Evolutionary conservation across 2,329 filamentous ascomycete species (phyloP), one percentile per base, ranked within the genome.

Genomic region (Fusarium veterinarium): DNA sequence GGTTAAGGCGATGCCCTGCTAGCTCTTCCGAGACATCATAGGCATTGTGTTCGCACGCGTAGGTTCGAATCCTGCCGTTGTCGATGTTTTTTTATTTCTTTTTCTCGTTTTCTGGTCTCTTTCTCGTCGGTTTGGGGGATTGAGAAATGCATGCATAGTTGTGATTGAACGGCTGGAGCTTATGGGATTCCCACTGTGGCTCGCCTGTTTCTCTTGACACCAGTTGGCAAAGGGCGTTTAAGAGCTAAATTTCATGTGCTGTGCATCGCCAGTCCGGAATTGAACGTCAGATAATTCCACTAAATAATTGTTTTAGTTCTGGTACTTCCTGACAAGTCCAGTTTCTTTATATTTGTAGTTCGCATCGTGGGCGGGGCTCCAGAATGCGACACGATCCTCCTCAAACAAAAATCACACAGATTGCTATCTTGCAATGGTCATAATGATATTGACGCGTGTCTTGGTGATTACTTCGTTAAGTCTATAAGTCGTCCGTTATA

Each of bases 1-100:
- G 62, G 62, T 65, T 56, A 64, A 64, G 62, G 62, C 62, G 62
- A 64, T 64, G 62, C 62, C 62, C 62, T 64, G 62, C 62, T 64
- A 64, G 64, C 61, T 64, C 45, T 52, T 38, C 7, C n/a, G 60
- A 52, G 60, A 44, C 60, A 64, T 64, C 60, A 62, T 23, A 64
- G 60, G 60, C 60, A 64, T 62, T 64, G 61, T 64, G 61, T 63
- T 64, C 60, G 61, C 38, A 64, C 45, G 57, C 61, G 57, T 63
- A 64, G 58, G 61, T 64, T 63, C 45, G 45, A 64, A 53, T 63
- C 61, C 57, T 63, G 58, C 45, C 61, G 45, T 63, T 64, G 61
- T 63, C 58, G 58, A 31, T 51, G 13, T 17, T 51, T 45, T 45
- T 40, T 64, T 14, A 0, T 12, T 0, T 23, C 20, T 48, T 13